phyloP scores from a whole-genome alignment of 768 basidiomycete species.

The Mycena capillaripes region DNA sequence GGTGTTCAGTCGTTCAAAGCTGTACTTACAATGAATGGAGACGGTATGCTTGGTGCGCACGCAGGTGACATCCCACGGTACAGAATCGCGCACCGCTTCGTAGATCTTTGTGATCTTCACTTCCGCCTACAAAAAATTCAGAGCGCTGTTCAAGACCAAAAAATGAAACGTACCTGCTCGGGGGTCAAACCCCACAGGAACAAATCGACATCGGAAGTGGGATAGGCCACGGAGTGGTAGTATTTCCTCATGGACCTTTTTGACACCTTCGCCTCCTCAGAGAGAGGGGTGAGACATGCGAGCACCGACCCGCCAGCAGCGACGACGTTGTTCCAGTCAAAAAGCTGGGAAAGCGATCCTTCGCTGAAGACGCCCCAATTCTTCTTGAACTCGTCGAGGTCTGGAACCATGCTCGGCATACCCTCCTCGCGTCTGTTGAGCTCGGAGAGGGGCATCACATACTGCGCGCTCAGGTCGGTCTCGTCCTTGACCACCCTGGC shows the following conservation, averaged over 20 bases:
- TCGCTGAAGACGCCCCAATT: slow-evolving; percentile 77
- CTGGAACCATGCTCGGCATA: slow-evolving; percentile 60
- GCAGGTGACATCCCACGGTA: slow-evolving; percentile 78
- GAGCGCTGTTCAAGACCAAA: neutral
- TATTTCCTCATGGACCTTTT: slow-evolving; percentile 71
- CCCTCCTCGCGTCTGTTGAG: slow-evolving; percentile 63
- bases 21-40: slow-evolving; percentile 69
- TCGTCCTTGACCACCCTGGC: slow-evolving; percentile 62
- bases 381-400: slow-evolving; percentile 71
- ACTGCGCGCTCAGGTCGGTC: slow-evolving; percentile 58
- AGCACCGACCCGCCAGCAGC: slow-evolving; percentile 74
- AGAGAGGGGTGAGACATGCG: slow-evolving; percentile 67
- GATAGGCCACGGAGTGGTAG: slow-evolving; percentile 67
- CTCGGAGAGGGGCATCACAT: slow-evolving; percentile 67
- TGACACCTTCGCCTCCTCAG: slow-evolving; percentile 61
- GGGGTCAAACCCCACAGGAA: slow-evolving; percentile 73
- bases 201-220: slow-evolving; percentile 74
- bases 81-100: slow-evolving; percentile 75
- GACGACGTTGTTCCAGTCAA: slow-evolving; percentile 76
- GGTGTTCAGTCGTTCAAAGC: neutral
- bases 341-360: slow-evolving; percentile 70
- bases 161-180: slow-evolving; percentile 56
- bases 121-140: slow-evolving; percentile 58
- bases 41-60: slow-evolving; percentile 76
- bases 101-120: slow-evolving; percentile 70